Evolutionary conservation across 148 eudicot species (phyloP), one percentile per base, ranked within the genome.

Genomic region (Polygonum aviculare): DNA sequence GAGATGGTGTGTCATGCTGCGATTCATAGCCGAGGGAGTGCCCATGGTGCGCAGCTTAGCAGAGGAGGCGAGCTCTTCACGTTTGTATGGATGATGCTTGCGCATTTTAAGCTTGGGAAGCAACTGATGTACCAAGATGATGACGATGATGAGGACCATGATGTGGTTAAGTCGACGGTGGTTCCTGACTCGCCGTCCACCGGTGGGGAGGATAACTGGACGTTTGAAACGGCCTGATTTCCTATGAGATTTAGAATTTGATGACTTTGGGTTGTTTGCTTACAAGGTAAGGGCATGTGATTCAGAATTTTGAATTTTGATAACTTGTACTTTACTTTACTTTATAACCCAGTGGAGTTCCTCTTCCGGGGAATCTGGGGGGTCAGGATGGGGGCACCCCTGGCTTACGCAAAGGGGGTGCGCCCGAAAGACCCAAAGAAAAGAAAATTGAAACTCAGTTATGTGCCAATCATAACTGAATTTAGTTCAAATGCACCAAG

Each of bases 41-140:
- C 75, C 2, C 75, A 72, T 48, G 75, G 35, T 4, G 75, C 75
- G 54, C 75, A 72, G 36, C 54, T 72, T 44, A 72, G 54, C 33
- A 44, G 33, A 4, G 75, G 75, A 7, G 75, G 75, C 7, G 75
- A 72, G 75, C 75, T 72, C 33, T 26, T 72, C 15, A 72, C 75
- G 12, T 41, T 72, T 12, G 18, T 72, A 21, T 72, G 75, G 75
- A 9, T 72, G 52, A 21, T 72, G 52, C 10, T 72, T 6, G 52
- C 54, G 75, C 75, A 72, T 45, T 22, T 72, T 72, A 48, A 48
- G 54, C 2, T 72, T 18, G 75, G 75, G 35, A 72, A 72, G 54
- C 75, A 72, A 11, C 36, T 72, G 3, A 36, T 67, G 8, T 67
- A 67, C 21, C 41, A 31, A 4, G 72, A 36, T 3, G 11, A 36